Base-by-base conservation (phyloP, 306 rosid species). In the Castanea mollissima region DNA sequence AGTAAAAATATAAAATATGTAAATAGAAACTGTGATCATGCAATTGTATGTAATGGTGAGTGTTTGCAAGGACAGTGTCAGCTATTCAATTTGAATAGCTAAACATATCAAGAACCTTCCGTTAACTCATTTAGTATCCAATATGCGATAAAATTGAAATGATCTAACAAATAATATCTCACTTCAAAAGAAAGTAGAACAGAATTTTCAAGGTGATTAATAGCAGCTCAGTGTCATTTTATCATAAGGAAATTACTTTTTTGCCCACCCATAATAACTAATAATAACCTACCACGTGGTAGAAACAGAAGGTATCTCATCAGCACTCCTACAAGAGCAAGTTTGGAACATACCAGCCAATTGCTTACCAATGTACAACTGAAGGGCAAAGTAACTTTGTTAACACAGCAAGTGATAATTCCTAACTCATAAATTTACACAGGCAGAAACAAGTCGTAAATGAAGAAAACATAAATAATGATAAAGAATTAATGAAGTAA, bases 261-360 rank as follows among this genome's bases (percentile, higher is more conserved):
- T 41, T 41, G 3, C 46, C 11, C 46, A 41, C 46, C 11, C 46
- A 41, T 41, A 8, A 41, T 8, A 41, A 41, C 46, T 41, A 41
- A 41, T 41, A 41, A 41, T 41, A 41, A 41, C 46, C 2, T 41
- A 41, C 12, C 46, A 21, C 0, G 7, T 10, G 1, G 23, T 21
- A 59, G 18, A 59, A 11, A 58, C 64, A 59, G 1, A 59, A 14
- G 4, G 32, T 10, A 9, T 69, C 44, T 19, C 15, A 2, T 5
- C 1, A 32, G 0, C 32, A 55, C 7, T 11, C 10, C 44, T 18
- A 27, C 38, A 69, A 6, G 5, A 11, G 11, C 51, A 81, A 25
- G 16, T 19, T 51, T 21, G 19, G 44, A 69, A 23, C 85, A 41
- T 82, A 77, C 82, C 81, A 20, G 56, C 54, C 60, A 44, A 63